Evolutionary conservation across 163 green algal species (phyloP), one percentile per base, ranked within the genome.

Genomic region (Scenedesmus sp.): DNA sequence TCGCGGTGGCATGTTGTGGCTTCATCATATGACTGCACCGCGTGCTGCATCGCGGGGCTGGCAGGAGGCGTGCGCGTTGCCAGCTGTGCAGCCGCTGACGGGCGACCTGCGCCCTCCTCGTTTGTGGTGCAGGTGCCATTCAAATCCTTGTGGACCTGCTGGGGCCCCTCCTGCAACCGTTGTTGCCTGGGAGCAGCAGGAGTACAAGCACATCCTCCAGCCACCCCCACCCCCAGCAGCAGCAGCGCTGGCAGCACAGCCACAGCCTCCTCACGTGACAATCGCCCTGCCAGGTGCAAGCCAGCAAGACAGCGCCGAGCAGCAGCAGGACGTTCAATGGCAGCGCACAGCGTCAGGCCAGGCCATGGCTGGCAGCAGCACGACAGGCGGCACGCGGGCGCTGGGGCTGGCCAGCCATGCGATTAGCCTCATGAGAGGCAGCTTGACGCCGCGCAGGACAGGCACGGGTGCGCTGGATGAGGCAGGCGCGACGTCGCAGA

Each of bases 171-270:
- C 88, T 44, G 59, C 80, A 3, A 56, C 80, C 6, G 16, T 88
- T 9, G 35, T 88, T 49, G 88, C 88, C 15, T 92, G 79, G 79
- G 88, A 92, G 80, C 80, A 83, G 78, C 35, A 78, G 61, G 42
- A 79, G 12, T 87, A 88, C 56, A 68, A 76, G 51, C 87, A 87
- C 79, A 61, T 91, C 43, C 70, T 86, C 3, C 15, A 61, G 15
- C 79, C 79, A 35, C 46, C 53, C 18, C 53, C 56, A 0, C 35
- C 76, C 49, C 15, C 84, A 81, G 33, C 83, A 88, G 53, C 83
- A 81, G 24, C 86, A 90, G 16, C 73, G 80, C 13, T 16, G 65
- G 73, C 56, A 72, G 78, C 79, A 53, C 35, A 59, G 18, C 65
- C 35, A 20, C 37, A 37, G 13, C 12, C 46, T 22, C 33, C 12